These are phyloP conservation scores for Acephala macrosclerotiorum DNA, from an alignment of 2,329 filamentous ascomycete genomes.

Conservation along the genomic window DNA sequence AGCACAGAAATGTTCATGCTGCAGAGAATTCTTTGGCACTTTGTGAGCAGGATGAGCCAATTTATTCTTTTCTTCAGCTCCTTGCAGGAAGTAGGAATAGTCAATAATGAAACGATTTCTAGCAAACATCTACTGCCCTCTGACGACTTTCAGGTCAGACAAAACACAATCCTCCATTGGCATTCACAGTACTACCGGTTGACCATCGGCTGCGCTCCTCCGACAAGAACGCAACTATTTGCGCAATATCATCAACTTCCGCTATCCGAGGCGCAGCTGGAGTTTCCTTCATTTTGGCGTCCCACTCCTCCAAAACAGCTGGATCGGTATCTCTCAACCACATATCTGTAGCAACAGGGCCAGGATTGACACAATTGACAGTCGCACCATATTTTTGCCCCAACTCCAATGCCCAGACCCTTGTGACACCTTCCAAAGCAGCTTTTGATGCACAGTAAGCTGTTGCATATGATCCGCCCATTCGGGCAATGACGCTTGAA, in stretches of 20 bases:
- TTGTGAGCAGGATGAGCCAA: too few relatives aligned
- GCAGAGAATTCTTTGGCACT: too few relatives aligned
- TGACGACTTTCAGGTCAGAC: too few relatives aligned
- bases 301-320: slow-evolving; percentile 3
- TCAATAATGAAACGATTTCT: too few relatives aligned
- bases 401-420: slow-evolving; percentile 55
- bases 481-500: slow-evolving; percentile 56
- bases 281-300: slow-evolving; percentile 3
- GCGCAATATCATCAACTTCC: slow-evolving; percentile 53
- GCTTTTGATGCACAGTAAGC: slow-evolving; percentile 63
- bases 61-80: too few relatives aligned
- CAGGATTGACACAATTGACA: slow-evolving; percentile 17
- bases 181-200: slow-evolving; percentile 31
- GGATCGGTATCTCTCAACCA: background rate
- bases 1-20: too few relatives aligned
- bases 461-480: too few relatives aligned
- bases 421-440: slow-evolving; percentile 65
- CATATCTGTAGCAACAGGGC: slow-evolving; percentile 7
- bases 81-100: too few relatives aligned
- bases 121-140: too few relatives aligned
- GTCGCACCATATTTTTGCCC: slow-evolving; percentile 12
- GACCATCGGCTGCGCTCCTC: slow-evolving; percentile 17
- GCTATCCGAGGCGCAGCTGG: slow-evolving; percentile 43
- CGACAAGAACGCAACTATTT: slow-evolving; percentile 48
- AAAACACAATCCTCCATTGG: slow-evolving; percentile 6